Evolutionary conservation across 495 filamentous ascomycete genomes (phyloP), one percentile per base, ranked within the genome.

Genomic region (Podospora pseudocomata): DNA sequence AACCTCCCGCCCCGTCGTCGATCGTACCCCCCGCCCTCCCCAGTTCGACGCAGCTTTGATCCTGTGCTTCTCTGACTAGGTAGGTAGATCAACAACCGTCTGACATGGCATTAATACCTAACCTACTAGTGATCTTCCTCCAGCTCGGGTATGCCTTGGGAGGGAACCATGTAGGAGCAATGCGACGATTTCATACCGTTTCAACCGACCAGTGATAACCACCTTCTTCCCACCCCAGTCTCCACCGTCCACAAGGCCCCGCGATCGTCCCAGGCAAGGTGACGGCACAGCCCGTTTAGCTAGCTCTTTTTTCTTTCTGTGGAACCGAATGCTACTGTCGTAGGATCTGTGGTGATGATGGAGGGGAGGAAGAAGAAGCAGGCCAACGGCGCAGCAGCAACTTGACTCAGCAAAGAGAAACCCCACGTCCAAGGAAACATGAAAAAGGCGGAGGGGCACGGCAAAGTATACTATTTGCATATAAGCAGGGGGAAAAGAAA

Each of bases 261-360:
- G 23, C 30, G 39, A 49, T 49, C 39, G 39, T 13, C 13, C 39
- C 2, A 49, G 39, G 39, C 9, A 49, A 49, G 39, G 6, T 13
- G 39, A 11, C 39, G 39, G 39, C 39, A 49, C 39, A 49, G 39
- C 39, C 39, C 15, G 39, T 49, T 49, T 49, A 49, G 39, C 39
- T 49, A 23, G 23, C 23, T 23, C 23, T 23, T 23, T 23, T 23
- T 11, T 49, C 13, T 49, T 49, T 49, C 13, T 49, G 39, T 49
- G 39, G 56, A 59, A 59, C 56, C 56, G 19, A 59, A 59, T 59
- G 56, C 39, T 49, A 49, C 39, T 49, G 39, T 49, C 39, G 39
- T 49, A 59, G 19, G 26, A 20, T 27, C 56, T 59, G 19, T 59
- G 19, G 39, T 49, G 39, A 49, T 49, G 39, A 49, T 5, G 39